Base-by-base conservation (phyloP, 163 green algal genomes). In the Chlorella variabilis region DNA sequence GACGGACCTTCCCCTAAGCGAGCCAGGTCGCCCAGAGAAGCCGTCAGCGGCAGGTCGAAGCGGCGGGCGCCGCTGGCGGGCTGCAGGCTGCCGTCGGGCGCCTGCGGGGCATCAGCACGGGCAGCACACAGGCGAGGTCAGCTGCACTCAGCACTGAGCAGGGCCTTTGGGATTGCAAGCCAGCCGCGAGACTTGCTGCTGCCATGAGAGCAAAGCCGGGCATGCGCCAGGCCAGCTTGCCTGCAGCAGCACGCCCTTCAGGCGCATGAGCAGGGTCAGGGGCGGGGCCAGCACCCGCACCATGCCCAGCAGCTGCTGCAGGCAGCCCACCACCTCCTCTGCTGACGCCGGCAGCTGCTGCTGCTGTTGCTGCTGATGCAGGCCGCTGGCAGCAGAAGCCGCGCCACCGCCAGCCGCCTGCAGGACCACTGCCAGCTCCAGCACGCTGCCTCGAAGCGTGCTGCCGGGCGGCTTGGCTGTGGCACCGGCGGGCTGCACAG, bases 291-390 rank as follows among this genome's bases (percentile, higher is more conserved):
- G 75, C 75, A 73, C 75, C 18, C 75, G 58, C 39, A 81, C 25
- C 75, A 81, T 81, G 29, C 75, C 75, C 75, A 81, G 58, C 39
- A 81, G 58, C 59, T 81, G 75, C 41, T 71, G 39, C 41, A 81
- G 29, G 41, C 75, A 73, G 17, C n/a, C 20, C 41, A 71, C 75
- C 18, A 61, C 59, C 20, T 81, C 41, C n/a, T 81, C 58, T 15
- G 58, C 75, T 31, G 38, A 71, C 2, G 54, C 54, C 17, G 59
- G 38, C 56, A 80, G 56, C 56, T 2, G 56, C n/a, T 49, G 71
- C 42, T 45, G 42, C 38, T 23, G 66, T 23, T 20, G 13, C n/a
- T 1, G 39, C n/a, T 51, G n/a, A 2, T 23, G 3, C 42, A 45
- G 68, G 25, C 17, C 4, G 45, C 11, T 15, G 45, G 15, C 45